These are phyloP conservation scores for Aureobasidium sp. DNA, from an alignment of 2,329 filamentous ascomycete genomes.

Conservation along the genomic window DNA sequence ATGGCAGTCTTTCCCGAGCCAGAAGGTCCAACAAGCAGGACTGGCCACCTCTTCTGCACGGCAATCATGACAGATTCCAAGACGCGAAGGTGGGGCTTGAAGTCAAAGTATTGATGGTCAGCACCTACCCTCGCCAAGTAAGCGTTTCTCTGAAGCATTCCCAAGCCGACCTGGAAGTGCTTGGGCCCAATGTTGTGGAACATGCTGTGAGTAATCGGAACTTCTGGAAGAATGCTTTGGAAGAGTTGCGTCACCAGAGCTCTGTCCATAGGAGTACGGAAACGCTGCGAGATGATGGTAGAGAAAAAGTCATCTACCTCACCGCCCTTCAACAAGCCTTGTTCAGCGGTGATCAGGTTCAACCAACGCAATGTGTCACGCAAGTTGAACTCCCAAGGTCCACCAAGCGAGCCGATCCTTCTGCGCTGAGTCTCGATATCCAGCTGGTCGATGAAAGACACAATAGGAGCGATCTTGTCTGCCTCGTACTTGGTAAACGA, in stretches of 20 bases:
- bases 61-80: conserved; percentile 85
- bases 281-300: conserved; percentile 79
- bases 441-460: conserved; percentile 73
- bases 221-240: conserved; percentile 52
- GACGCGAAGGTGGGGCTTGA: conserved; percentile 53
- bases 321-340: conserved; percentile 55
- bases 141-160: conserved; percentile 56
- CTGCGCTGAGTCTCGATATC: conserved; percentile 59
- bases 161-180: conserved; percentile 73
- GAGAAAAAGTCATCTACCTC: conserved; percentile 67
- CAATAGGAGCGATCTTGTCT: conserved; percentile 58
- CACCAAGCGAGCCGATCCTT: conserved; percentile 51
- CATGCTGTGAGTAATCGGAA: conserved; percentile 44
- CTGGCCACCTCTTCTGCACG: conserved; percentile 78
- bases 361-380: conserved; percentile 87
- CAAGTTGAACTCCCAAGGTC: conserved; percentile 94
- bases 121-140: background rate
- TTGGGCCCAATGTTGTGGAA: conserved; percentile 62
- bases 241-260: conserved; percentile 61
- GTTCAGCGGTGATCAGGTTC: conserved; percentile 56
- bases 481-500: conserved; percentile 60
- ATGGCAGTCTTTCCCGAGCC: conserved; percentile 82
- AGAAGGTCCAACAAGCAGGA: conserved; percentile 77
- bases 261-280: conserved; percentile 66
- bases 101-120: conserved; percentile 4